Conservation (phyloP, 108 stramenopile species). For the Aurantiochytrium sp. region DNA sequence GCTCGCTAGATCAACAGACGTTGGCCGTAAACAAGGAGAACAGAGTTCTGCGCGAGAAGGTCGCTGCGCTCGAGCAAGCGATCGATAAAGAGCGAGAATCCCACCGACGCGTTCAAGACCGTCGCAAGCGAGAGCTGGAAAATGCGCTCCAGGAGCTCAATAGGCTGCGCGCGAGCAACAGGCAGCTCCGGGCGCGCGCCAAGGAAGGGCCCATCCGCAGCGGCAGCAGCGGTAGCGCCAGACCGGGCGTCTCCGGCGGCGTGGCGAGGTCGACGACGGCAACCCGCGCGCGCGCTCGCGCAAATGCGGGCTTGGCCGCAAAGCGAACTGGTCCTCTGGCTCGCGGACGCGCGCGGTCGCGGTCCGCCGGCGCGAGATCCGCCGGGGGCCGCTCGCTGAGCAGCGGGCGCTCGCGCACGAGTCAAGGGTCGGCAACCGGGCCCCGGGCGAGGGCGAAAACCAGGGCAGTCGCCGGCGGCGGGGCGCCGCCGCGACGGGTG, state of each 20-base stretch:
- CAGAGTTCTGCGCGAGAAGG: not conserved
- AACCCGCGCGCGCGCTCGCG: not conserved
- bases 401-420: not conserved
- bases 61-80: not conserved
- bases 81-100: not conserved
- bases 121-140: not conserved
- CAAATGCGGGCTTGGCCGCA: not conserved
- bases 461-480: not conserved
- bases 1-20: not conserved
- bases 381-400: not conserved
- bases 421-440: not conserved
- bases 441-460: not conserved
- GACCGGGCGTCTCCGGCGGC: too few species aligned
- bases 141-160: conserved; percentile 7
- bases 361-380: not conserved
- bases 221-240: too few species aligned
- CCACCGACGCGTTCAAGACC: not conserved
- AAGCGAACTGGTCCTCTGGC: not conserved
- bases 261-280: too few species aligned
- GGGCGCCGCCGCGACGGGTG: not conserved
- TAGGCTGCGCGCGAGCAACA: not conserved
- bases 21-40: not conserved
- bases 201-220: too few species aligned
- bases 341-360: not conserved
- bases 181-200: not conserved